A percentile compares a stretch with the other conserved stretches of the same genome.
Evolutionary conservation across 2,329 filamentous ascomycete genomes (phyloP).

Genomic region (Juglanconis oblonga): DNA sequence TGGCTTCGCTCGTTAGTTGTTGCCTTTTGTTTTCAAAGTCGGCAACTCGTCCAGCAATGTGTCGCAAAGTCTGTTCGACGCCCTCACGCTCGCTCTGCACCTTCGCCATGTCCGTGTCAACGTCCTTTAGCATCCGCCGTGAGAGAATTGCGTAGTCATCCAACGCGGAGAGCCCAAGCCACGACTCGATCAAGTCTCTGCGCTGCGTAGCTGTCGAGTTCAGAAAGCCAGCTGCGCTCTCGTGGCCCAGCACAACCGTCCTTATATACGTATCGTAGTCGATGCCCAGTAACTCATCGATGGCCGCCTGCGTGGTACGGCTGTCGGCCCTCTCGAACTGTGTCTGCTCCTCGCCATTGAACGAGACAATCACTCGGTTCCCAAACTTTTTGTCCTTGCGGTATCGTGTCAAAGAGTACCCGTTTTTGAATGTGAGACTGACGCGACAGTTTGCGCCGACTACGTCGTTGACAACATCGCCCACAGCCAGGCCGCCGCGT

Average conservation of each 20-base stretch:
- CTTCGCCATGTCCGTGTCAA: conserved; percentile 21
- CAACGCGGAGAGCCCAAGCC: conserved; percentile 25
- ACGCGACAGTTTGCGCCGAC: conserved; percentile 27
- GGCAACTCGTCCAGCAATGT: neutral
- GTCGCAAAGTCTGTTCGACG: neutral
- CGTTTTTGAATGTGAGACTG: conserved; percentile 28
- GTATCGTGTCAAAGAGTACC: conserved; percentile 28
- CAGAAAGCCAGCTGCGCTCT: conserved; percentile 30
- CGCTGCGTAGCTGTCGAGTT: conserved; percentile 26
- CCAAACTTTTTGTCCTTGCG: conserved; percentile 26
- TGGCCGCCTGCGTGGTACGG: conserved; percentile 24
- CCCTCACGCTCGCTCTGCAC: neutral
- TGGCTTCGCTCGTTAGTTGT: neutral
- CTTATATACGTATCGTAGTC: conserved; percentile 30
- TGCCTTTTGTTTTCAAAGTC: conserved; percentile 1
- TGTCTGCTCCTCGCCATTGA: conserved; percentile 25
- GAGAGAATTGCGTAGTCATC: conserved; percentile 23
- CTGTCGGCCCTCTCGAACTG: conserved; percentile 26
- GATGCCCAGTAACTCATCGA: conserved; percentile 29
- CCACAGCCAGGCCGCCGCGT: conserved; percentile 25
- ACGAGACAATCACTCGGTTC: conserved; percentile 27
- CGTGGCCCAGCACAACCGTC: conserved; percentile 30
- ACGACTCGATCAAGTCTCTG: conserved; percentile 28
- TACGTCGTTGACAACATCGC: conserved; percentile 32
- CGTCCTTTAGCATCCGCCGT: conserved; percentile 21